Evolutionary conservation across 75 land plant genomes (phyloP).

Genomic region (Cryptomeria japonica): DNA sequence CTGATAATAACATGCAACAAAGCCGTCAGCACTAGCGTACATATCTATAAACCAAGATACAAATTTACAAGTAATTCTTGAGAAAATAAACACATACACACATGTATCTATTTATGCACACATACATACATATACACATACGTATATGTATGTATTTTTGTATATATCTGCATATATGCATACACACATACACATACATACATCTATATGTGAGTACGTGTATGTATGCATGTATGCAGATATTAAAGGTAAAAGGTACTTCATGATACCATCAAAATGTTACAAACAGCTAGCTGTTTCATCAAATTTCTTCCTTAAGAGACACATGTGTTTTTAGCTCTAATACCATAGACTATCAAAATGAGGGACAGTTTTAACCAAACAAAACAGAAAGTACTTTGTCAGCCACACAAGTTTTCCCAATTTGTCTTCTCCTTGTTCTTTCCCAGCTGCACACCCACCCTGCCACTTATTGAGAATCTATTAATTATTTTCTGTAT

Average conservation of each 20-base stretch:
- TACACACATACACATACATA: background rate
- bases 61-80: background rate
- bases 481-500: background rate
- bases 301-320: background rate
- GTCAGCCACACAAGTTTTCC: background rate
- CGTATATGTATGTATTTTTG: background rate
- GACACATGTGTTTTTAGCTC: background rate
- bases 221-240: background rate
- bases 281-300: background rate
- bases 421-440: background rate
- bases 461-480: background rate
- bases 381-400: background rate
- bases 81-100: background rate
- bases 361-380: background rate
- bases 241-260: background rate
- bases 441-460: background rate
- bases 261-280: background rate
- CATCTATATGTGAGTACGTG: too few species aligned
- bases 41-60: background rate
- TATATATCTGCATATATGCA: background rate
- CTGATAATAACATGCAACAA: conserved; percentile 38
- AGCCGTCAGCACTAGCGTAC: background rate
- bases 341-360: background rate
- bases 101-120: background rate
- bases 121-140: background rate